phyloP scores from a whole-genome alignment of 352 stramenopile genomes.

The Phytophthora pisi region DNA sequence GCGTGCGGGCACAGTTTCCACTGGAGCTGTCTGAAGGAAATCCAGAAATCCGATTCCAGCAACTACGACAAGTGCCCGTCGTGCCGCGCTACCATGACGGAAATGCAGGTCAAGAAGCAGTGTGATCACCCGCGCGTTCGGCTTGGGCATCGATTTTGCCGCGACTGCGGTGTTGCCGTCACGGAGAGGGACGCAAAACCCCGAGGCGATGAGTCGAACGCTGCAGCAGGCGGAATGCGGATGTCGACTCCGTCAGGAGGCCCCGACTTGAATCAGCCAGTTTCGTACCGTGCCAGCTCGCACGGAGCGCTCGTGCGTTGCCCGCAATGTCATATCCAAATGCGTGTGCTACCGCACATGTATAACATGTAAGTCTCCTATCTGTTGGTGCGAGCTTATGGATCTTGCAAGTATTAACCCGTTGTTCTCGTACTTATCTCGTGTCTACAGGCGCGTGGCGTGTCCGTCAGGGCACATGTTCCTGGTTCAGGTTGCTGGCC shows the following conservation, averaged over 20 bases:
- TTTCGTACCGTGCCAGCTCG: constrained; percentile 81
- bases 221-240: constrained; percentile 14
- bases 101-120: constrained; percentile 86
- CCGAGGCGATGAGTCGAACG: constrained; percentile 45
- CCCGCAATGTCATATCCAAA: constrained; percentile 87
- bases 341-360: constrained; percentile 88
- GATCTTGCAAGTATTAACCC: constrained; percentile 9
- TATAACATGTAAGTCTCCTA: constrained; percentile 87
- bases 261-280: constrained; percentile 44
- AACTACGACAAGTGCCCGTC: constrained; percentile 89
- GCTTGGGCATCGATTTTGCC: constrained; percentile 76
- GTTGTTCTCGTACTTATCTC: constrained; percentile 1
- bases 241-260: constrained; percentile 29
- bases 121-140: constrained; percentile 87
- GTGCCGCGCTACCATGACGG: constrained; percentile 72
- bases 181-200: constrained; percentile 74
- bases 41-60: constrained; percentile 75
- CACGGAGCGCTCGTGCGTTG: constrained; percentile 86
- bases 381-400: not conserved
- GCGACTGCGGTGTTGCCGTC: constrained; percentile 69
- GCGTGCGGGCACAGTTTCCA: constrained; percentile 87
- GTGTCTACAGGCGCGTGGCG: constrained; percentile 61
- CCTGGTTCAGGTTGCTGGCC: constrained; percentile 76
- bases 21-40: constrained; percentile 85
- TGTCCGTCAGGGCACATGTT: constrained; percentile 89